phyloP scores from a whole-genome alignment of 768 basidiomycete species.

The Naganishia friedmannii region DNA sequence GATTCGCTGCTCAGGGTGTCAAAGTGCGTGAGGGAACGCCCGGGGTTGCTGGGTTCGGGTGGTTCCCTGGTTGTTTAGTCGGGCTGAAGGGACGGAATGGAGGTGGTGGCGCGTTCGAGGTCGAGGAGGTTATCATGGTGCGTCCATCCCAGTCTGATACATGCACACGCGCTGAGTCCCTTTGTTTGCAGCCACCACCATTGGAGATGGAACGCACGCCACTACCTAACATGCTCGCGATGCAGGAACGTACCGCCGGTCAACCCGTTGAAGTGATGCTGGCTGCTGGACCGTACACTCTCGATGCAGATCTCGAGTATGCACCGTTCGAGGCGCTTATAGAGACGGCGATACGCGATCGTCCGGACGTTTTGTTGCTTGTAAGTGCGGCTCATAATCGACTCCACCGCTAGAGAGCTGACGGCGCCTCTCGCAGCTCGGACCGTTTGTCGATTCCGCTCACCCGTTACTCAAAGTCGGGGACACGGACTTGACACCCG shows the following conservation, averaged over 20 bases:
- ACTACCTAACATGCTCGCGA: conserved; percentile 53
- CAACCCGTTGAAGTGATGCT: conserved; percentile 65
- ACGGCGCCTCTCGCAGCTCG: conserved; percentile 59
- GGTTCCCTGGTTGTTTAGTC: conserved; percentile 86
- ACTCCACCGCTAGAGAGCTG: conserved; percentile 29
- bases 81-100: conserved; percentile 86
- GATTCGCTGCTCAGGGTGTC: conserved; percentile 62
- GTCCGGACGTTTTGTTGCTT: conserved; percentile 74
- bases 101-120: conserved; percentile 80
- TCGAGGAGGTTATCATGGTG: conserved; percentile 76
- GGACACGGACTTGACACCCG: conserved; percentile 65
- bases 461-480: conserved; percentile 75
- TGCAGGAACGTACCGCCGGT: conserved; percentile 53
- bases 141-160: conserved; percentile 50
- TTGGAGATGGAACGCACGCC: conserved; percentile 53
- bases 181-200: conserved; percentile 61
- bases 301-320: conserved; percentile 72
- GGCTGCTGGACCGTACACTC: conserved; percentile 82
- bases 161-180: neutral
- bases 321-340: conserved; percentile 67
- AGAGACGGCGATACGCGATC: conserved; percentile 60
- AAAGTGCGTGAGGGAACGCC: conserved; percentile 65
- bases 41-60: conserved; percentile 65
- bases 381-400: conserved; percentile 54
- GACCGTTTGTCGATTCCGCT: conserved; percentile 80